These are phyloP conservation scores for Comarum palustre DNA, from an alignment of 306 rosid genomes.

Conservation along the genomic window DNA sequence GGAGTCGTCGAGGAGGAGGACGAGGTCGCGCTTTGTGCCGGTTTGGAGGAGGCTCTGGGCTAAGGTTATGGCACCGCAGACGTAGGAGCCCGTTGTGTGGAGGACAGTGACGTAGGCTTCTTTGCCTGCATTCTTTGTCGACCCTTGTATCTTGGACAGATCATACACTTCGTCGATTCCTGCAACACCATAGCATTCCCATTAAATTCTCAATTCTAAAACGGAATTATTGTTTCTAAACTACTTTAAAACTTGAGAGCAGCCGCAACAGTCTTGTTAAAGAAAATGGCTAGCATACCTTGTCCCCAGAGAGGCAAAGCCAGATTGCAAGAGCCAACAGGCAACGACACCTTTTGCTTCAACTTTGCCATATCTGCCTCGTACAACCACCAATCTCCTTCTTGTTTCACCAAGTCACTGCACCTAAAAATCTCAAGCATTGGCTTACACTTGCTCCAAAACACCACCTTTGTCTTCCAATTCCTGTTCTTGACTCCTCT, in stretches of 20 bases:
- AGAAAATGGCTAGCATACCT: constrained; percentile 52
- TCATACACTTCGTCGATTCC: constrained; percentile 76
- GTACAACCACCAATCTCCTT: constrained; percentile 83
- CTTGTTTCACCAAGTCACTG: constrained; percentile 54
- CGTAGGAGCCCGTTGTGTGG: constrained; percentile 71
- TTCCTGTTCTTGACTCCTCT: constrained; percentile 59
- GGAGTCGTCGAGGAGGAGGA: constrained; percentile 69
- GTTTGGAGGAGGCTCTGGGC: constrained; percentile 73
- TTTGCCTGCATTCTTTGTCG: constrained; percentile 32
- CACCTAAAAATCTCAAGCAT: constrained; percentile 85
- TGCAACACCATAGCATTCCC: constrained; percentile 15
- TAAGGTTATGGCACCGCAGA: constrained; percentile 80
- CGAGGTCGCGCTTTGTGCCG: constrained; percentile 74
- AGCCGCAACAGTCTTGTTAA: too few relatives aligned
- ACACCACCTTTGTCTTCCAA: constrained; percentile 46
- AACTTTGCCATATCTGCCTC: constrained; percentile 46
- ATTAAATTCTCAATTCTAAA: background rate
- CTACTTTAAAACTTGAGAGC: too few relatives aligned
- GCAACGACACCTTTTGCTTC: constrained; percentile 70
- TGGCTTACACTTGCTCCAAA: constrained; percentile 81
- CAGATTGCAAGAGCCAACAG: constrained; percentile 76
- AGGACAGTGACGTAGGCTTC: constrained; percentile 87
- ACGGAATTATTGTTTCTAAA: too few relatives aligned
- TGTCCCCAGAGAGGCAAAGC: constrained; percentile 92
- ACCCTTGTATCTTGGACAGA: constrained; percentile 43